Evolutionary conservation across 495 filamentous ascomycete species (phyloP).

Genomic region (Neurospora africana): DNA sequence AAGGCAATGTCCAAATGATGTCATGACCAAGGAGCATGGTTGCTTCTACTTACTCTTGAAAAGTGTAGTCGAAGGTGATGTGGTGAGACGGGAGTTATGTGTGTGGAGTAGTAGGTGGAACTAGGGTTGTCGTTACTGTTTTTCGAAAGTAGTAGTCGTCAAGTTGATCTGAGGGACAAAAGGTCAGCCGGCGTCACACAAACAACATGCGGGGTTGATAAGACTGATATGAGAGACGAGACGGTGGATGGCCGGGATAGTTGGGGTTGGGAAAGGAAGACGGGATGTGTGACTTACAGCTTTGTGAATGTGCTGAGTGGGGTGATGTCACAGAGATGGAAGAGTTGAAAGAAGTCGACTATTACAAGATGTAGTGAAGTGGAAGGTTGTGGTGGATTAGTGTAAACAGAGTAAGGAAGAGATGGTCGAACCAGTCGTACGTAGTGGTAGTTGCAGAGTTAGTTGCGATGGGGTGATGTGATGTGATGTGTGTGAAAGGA

Average conservation of each 20-base stretch:
- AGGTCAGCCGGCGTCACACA: conserved; percentile 8
- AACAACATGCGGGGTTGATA: conserved; percentile 6
- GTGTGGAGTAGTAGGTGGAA: not conserved
- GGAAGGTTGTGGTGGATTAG: not conserved
- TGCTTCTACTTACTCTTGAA: conserved; percentile 19
- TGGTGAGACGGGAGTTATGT: not conserved
- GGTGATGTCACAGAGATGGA: conserved; percentile 1
- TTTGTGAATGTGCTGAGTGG: not conserved
- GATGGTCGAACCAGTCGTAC: not conserved
- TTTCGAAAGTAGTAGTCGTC: not conserved
- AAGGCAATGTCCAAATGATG: conserved; percentile 8
- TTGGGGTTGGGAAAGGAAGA: not conserved
- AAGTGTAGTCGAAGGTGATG: not conserved
- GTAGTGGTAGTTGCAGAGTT: not conserved
- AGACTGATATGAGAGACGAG: not conserved
- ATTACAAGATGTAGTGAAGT: not conserved
- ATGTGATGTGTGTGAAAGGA: conserved; percentile 8
- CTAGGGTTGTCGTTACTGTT: not conserved
- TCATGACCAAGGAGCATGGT: not conserved
- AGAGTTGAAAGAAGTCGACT: conserved; percentile 2
- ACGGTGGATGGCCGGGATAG: conserved; percentile 5
- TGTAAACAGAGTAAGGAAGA: not conserved
- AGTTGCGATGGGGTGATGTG: not conserved
- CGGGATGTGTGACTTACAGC: not conserved
- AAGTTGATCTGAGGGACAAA: not conserved